Conservation (phyloP, 1,284 basidiomycete genomes). For the Fomes fomentarius region DNA sequence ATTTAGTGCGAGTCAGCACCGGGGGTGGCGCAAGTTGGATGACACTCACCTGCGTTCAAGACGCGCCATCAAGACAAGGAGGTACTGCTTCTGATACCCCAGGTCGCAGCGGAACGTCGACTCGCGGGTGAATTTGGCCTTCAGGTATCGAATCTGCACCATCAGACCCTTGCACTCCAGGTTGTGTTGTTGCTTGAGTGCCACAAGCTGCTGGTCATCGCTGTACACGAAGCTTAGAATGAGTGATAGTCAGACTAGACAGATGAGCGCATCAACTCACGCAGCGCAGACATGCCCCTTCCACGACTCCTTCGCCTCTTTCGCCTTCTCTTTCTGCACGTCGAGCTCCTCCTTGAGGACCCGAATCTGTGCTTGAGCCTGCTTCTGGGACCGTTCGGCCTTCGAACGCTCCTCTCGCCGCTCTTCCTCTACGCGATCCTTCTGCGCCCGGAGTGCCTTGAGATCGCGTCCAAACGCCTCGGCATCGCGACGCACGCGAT, state of each 20-base stretch:
- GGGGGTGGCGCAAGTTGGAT: neutral
- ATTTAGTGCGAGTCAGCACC: too few relatives aligned
- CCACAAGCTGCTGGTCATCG: constrained; percentile 53
- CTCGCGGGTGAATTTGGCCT: constrained; percentile 90
- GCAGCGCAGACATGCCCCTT: constrained; percentile 57
- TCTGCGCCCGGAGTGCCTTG: constrained; percentile 63
- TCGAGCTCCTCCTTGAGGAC: constrained; percentile 72
- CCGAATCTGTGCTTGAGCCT: constrained; percentile 65
- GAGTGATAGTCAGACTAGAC: too few relatives aligned
- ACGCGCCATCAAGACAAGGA: constrained; percentile 62
- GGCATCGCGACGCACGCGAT: constrained; percentile 71
- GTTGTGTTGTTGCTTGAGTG: constrained; percentile 71
- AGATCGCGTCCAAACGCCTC: constrained; percentile 78
- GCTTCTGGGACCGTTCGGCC: constrained; percentile 63
- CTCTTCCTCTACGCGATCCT: constrained; percentile 62
- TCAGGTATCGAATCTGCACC: constrained; percentile 89
- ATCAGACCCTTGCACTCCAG: constrained; percentile 88
- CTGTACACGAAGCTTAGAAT: too few relatives aligned
- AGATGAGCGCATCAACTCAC: too few relatives aligned
- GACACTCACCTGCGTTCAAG: constrained; percentile 74
- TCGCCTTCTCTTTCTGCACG: constrained; percentile 51
- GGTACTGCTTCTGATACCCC: constrained; percentile 86
- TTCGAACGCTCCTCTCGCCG: constrained; percentile 46
- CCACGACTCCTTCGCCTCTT: constrained; percentile 46
- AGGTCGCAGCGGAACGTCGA: constrained; percentile 80